Evolutionary conservation across 2,329 filamentous ascomycete species (phyloP).

Genomic region (Simplicillium sp.): DNA sequence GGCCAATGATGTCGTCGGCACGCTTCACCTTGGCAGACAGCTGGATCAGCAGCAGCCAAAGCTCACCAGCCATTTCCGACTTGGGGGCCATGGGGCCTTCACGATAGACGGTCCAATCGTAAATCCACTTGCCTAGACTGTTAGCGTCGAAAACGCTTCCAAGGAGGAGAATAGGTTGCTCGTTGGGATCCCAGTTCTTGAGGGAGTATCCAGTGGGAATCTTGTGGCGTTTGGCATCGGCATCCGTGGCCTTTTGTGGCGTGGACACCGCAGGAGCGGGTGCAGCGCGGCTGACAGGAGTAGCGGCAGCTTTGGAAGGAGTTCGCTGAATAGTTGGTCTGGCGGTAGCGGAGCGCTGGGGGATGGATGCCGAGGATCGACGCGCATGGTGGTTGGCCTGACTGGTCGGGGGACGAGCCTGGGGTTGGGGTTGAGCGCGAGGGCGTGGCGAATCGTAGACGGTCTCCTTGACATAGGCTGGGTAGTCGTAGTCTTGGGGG

Average conservation of each 20-base stretch:
- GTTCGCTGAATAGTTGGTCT: conserved; percentile 31
- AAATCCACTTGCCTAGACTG: conserved; percentile 97
- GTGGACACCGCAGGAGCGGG: conserved; percentile 18
- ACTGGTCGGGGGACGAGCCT: conserved; percentile 26
- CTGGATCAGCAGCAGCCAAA: conserved; percentile 93
- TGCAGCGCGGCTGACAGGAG: conserved; percentile 14
- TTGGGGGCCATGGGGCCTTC: conserved; percentile 75
- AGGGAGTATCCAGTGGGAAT: conserved; percentile 88
- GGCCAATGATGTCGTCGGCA: conserved; percentile 66
- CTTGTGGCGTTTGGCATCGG: conserved; percentile 52
- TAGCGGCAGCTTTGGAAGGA: conserved; percentile 24
- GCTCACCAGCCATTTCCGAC: conserved; percentile 82
- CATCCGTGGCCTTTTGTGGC: conserved; percentile 43
- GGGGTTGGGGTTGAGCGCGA: conserved; percentile 26
- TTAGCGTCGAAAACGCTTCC: conserved; percentile 97
- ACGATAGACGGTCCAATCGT: conserved; percentile 95
- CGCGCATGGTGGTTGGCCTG: conserved; percentile 30
- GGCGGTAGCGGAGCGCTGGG: conserved; percentile 42
- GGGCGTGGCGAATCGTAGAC: conserved; percentile 12
- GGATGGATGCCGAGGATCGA: conserved; percentile 38
- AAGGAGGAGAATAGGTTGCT: conserved; percentile 87
- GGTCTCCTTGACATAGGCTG: conserved; percentile 16
- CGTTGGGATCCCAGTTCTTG: conserved; percentile 96
- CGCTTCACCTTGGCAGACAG: conserved; percentile 89
- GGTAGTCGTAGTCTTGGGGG: conserved; percentile 23